Base-by-base conservation (phyloP, 768 basidiomycete species). In the Agrocybe praecox region DNA sequence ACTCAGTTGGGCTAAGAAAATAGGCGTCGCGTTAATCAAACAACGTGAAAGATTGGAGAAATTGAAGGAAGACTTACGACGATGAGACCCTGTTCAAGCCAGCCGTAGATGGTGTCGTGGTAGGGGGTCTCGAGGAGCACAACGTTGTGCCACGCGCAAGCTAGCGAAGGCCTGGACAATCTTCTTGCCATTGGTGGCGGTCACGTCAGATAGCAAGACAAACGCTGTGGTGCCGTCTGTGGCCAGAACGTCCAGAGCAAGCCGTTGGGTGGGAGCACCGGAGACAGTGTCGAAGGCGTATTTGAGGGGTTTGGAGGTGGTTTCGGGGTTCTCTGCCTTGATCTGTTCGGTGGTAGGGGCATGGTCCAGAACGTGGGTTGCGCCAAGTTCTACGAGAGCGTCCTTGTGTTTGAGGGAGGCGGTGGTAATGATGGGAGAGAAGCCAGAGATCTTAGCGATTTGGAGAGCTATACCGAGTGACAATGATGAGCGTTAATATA, bases 261-360 rank as follows among this genome's bases (percentile, higher is more conserved):
- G 43, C 45, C 52, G 45, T 18, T 57, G 56, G 2, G 50, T 57
- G 1, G 8, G 2, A 2, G 5, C 46, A 17, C 6, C 18, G 9
- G 45, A 22, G 18, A 57, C 32, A 26, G 50, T 33, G 26, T 57
- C 50, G 18, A 2, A 57, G 9, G 52, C 44, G 24, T 32, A 32
- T 15, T 36, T 6, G 33, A 57, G 22, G 5, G 56, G 63, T 19
- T 55, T 36, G 6, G 32, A 29, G 1, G 67, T 67, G 34, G 52
- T 46, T n/a, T 64, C 74, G 66, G 22, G 43, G 43, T 68, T 54
- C 33, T 65, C 58, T 2, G 26, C 32, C 18, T 21, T 45, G n/a
- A 40, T 14, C 14, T 40, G 14, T 6, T 6, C 12, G 12, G 36
- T 15, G 14, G 36, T 6, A 12, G 14, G 12, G 12, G 3, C 6